Evolutionary conservation across 306 rosid species (phyloP).

Genomic region (Malus orientalis): DNA sequence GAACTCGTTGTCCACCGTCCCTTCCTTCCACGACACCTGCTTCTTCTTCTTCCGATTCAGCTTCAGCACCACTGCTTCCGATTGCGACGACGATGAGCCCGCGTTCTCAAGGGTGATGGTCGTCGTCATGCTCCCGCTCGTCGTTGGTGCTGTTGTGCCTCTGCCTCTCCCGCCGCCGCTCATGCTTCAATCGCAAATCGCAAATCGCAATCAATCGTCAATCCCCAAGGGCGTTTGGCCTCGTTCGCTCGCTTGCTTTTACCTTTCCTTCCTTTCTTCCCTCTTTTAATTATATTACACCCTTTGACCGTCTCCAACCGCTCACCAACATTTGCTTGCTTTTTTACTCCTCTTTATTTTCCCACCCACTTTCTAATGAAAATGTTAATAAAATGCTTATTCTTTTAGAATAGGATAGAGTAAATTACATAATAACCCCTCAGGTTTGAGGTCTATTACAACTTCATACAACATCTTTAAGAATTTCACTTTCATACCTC

Average conservation of each 20-base stretch:
- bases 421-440: too few relatives aligned
- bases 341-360: background rate
- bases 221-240: background rate
- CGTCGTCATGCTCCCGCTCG: slow-evolving; percentile 24
- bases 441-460: too few relatives aligned
- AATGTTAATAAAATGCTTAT: too few relatives aligned
- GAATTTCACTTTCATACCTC: too few relatives aligned
- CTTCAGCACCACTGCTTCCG: slow-evolving; percentile 50
- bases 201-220: background rate
- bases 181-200: background rate
- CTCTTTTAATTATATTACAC: too few relatives aligned
- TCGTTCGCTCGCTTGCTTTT: background rate
- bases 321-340: background rate
- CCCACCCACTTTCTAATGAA: too few relatives aligned
- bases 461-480: too few relatives aligned
- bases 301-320: background rate
- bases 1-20: slow-evolving; percentile 90
- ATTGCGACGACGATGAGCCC: slow-evolving; percentile 30
- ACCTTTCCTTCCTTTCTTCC: too few relatives aligned
- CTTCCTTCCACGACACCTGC: slow-evolving; percentile 90
- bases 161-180: background rate
- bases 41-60: slow-evolving; percentile 78
- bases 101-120: slow-evolving; percentile 45
- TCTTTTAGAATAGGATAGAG: too few relatives aligned
- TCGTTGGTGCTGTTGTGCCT: background rate